These are phyloP conservation scores for Aaosphaeria pasadenensis DNA, from an alignment of 2,329 filamentous ascomycete genomes.

Conservation along the genomic window DNA sequence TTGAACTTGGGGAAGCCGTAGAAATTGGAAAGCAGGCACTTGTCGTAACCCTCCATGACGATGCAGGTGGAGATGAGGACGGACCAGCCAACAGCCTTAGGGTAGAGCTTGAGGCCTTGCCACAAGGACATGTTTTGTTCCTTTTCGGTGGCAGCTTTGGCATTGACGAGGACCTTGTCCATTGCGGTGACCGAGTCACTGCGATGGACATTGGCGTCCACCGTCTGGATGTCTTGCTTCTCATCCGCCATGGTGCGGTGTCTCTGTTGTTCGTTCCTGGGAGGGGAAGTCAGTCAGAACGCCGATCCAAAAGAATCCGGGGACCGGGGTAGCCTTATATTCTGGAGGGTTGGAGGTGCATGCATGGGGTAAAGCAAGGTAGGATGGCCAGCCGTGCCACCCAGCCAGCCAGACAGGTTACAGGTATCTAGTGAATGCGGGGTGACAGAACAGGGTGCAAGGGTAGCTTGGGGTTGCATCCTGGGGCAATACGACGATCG, in stretches of 20 bases:
- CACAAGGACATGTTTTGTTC: slow-evolving; percentile 55
- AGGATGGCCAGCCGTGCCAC: too few relatives aligned
- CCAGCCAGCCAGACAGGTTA: too few relatives aligned
- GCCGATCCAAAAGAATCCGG: too few relatives aligned
- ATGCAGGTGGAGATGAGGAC: slow-evolving; percentile 87
- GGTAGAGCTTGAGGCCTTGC: slow-evolving; percentile 78
- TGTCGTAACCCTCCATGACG: slow-evolving; percentile 87
- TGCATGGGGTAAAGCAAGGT: too few relatives aligned
- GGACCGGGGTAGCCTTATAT: too few relatives aligned
- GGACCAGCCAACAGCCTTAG: slow-evolving; percentile 82
- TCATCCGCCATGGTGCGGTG: slow-evolving; percentile 6
- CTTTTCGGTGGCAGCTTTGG: slow-evolving; percentile 45
- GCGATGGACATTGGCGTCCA: slow-evolving; percentile 15
- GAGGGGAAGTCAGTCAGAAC: too few relatives aligned
- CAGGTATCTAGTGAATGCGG: too few relatives aligned
- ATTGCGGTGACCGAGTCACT: slow-evolving; percentile 13
- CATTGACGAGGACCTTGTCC: slow-evolving; percentile 38
- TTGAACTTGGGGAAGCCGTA: slow-evolving; percentile 54
- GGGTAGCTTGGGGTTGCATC: too few relatives aligned
- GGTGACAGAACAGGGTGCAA: too few relatives aligned
- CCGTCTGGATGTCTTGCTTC: slow-evolving; percentile 9
- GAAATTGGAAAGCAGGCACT: slow-evolving; percentile 79
- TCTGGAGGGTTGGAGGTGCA: too few relatives aligned
- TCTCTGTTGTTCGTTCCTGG: too few relatives aligned
- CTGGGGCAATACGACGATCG: too few relatives aligned